Base-by-base conservation (phyloP, 441 rosid genomes). In the Gossypium aridum region DNA sequence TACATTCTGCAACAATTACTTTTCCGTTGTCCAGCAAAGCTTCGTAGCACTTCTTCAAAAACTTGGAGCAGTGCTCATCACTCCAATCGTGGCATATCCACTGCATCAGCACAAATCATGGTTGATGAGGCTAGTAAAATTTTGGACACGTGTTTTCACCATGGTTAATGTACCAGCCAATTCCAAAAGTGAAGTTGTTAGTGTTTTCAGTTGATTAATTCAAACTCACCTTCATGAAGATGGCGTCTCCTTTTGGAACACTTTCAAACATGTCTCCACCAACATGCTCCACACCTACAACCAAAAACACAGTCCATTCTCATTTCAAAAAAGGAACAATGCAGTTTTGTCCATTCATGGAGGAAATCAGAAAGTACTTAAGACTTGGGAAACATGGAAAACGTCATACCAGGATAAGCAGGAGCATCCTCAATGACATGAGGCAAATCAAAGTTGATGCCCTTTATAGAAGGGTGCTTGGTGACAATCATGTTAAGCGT, bases 71-170 rank as follows among this genome's bases (percentile, higher is more conserved):
- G 72, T 88, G 95, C 17, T 87, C 89, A 8, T 93, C 97, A 23
- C 92, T 91, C 98, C 98, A 93, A n/a, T 93, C 95, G 12, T 93
- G 98, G 16, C 92, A 91, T 62, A 93, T 90, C 97, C 95, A 90
- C 98, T 93, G 79, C 81, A 74, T 13, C 7, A 62, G 17, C 49
- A 26, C 16, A 67, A 55, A 0, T 64, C 22, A 59, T 10, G 59
- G 57, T 66, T 37, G 43, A 37, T 37, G 43, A 37, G 43, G 43
- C 10, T 7, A 37, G 43, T 7, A 37, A 37, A 37, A 7, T 37
- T 37, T 6, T 22, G 2, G 19, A 43, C 45, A 13, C 75, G 3
- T 8, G 9, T 37, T 34, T 64, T 1, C 14, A 17, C 19, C 8
- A 64, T 37, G 51, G 16, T 34, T 17, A 17, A 3, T 34, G 26